Conservation (phyloP, 345 rosid species). For the Pistacia integerrima region DNA sequence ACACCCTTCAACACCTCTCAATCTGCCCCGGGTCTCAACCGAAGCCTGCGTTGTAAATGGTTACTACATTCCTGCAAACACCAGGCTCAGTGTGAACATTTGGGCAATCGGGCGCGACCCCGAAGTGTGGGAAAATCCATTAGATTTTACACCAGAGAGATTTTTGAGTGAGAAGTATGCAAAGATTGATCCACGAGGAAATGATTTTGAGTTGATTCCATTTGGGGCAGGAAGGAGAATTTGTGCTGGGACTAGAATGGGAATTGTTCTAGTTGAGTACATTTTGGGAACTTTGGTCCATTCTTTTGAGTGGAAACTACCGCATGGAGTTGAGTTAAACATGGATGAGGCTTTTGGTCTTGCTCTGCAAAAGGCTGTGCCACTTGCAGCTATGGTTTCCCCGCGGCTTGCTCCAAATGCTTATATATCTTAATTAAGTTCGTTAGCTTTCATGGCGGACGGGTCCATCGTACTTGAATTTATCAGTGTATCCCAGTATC, state of each 20-base stretch:
- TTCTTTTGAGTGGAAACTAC: constrained; percentile 57
- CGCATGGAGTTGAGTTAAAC: constrained; percentile 33
- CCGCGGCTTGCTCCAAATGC: constrained; percentile 46
- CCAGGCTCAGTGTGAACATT: constrained; percentile 50
- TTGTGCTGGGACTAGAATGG: constrained; percentile 64
- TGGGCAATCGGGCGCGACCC: constrained; percentile 76
- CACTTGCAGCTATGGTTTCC: constrained; percentile 46
- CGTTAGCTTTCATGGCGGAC: no score
- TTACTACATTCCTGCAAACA: constrained; percentile 45
- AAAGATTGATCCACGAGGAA: constrained; percentile 45
- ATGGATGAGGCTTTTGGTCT: constrained; percentile 67
- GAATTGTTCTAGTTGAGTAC: constrained; percentile 49
- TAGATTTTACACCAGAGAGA: constrained; percentile 46
- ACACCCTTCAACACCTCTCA: constrained; percentile 62
- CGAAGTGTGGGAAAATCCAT: constrained; percentile 50
- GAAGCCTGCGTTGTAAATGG: constrained; percentile 50
- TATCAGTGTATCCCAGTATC: background rate
- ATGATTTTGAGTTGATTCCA: constrained; percentile 55
- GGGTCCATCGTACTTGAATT: no score
- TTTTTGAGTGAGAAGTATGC: constrained; percentile 34
- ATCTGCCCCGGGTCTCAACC: constrained; percentile 43
- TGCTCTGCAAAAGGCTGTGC: constrained; percentile 55
- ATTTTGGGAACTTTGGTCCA: constrained; percentile 53
- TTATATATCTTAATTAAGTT: constrained; percentile 25
- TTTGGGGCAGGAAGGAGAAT: constrained; percentile 60